Base-by-base conservation (phyloP, 2,329 filamentous ascomycete species). In the Botrytis fragariae region DNA sequence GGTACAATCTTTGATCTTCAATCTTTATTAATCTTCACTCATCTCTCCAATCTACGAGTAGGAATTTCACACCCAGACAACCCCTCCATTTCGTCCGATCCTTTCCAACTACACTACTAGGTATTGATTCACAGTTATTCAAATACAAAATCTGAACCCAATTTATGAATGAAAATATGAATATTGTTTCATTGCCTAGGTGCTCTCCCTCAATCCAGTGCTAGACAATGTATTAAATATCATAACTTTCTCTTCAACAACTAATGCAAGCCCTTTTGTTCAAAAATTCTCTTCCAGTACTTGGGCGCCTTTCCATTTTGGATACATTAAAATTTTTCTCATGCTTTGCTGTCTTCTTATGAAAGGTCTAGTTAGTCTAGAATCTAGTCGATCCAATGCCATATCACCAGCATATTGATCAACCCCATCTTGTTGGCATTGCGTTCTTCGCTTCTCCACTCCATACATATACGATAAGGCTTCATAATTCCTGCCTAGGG, bases 361-460 rank as follows among this genome's bases (percentile, higher is more conserved):
- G 45, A 71, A 64, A 45, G 57, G 48, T 59, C 51, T 18, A 18
- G n/a, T 57, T 57, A 29, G 51, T 57, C 51, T 57, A 57, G 51
- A 57, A 57, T 45, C 42, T 39, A 65, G 42, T 54, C 60, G 60
- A 59, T 67, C 70, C 61, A 72, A 72, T 72, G 35, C 70, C 61
- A 39, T 59, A 57, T 54, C 45, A 59, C 61, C 69, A 71, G 35
- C 37, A 63, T 54, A 45, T 71, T 37, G 45, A 37, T 68, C 61
- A 54, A 54, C 35, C 54, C 71, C 71, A 68, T 72, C 71, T 72
- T 68, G 71, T 51, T 72, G 71, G 71, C 71, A 71, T 54, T 51
- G 59, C 44, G 69, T 64, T 71, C 29, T 32, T 48, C 42, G 54
- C 35, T 68, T 57, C 51, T 64, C 71, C 71, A 72, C 71, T 67